phyloP scores from a whole-genome alignment of 2,329 filamentous ascomycete species.

The Metarhizium robertsii region DNA sequence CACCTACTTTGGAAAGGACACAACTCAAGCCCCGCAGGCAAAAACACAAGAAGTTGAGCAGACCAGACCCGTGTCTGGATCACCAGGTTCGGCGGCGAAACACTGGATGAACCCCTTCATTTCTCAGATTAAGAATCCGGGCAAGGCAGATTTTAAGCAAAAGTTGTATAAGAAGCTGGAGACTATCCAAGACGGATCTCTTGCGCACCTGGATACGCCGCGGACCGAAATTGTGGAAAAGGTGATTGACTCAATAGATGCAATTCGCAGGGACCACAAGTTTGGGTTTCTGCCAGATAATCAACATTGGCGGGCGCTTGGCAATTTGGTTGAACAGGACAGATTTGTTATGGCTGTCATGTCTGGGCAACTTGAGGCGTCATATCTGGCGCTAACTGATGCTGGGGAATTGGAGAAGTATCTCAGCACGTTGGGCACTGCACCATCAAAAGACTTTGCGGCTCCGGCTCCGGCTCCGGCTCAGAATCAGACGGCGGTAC shows the following conservation, averaged over 20 bases:
- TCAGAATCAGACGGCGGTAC: neutral
- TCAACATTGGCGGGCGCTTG: constrained; percentile 25
- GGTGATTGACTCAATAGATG: constrained; percentile 17
- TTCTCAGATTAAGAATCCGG: constrained; percentile 4
- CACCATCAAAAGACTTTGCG: constrained; percentile 17
- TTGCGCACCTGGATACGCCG: neutral
- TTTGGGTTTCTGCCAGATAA: constrained; percentile 22
- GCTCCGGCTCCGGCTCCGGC: constrained; percentile 1
- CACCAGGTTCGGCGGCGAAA: neutral
- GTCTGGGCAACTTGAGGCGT: constrained; percentile 15
- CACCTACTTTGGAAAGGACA: constrained; percentile 23
- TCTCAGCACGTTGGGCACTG: constrained; percentile 14
- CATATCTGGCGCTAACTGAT: constrained; percentile 18
- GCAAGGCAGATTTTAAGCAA: constrained; percentile 17
- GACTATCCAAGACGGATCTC: neutral
- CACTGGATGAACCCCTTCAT: constrained; percentile 1
- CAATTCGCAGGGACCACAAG: constrained; percentile 13
- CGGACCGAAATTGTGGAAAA: constrained; percentile 7
- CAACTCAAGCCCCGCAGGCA: neutral
- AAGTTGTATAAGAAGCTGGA: constrained; percentile 6
- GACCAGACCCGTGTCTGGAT: neutral
- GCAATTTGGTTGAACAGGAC: constrained; percentile 14
- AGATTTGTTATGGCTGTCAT: constrained; percentile 23
- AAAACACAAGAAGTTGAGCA: neutral
- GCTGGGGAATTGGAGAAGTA: constrained; percentile 17